Base-by-base conservation (phyloP, 192 early-diverging fungal genomes). In the Diversispora epigaea region DNA sequence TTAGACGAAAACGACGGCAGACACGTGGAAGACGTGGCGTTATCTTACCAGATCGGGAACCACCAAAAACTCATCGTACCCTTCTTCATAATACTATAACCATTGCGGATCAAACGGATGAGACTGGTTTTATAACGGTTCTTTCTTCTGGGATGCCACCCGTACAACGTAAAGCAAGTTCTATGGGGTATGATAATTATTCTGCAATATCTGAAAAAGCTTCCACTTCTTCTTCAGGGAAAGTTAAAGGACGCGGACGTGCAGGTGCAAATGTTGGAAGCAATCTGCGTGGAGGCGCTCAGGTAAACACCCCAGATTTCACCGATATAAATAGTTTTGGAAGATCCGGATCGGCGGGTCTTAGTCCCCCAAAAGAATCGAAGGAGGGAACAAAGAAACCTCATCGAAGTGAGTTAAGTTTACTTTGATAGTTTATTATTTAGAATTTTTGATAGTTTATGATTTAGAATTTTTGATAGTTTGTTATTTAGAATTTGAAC, bases 1-100 rank as follows among this genome's bases (percentile, higher is more conserved):
- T 40, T 80, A 90, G 95, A 45, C 90, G 95, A 44, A 96, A 95
- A 79, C 86, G 94, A 56, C 83, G 95, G 14, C 93, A 95, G 79
- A 92, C 89, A 22, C 84, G 92, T 41, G 90, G 93, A 14, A 82
- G 90, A 68, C 77, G 86, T 49, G 90, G 84, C 49, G 82, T 90
- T 39, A 83, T 85, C 22, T 74, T 91, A 19, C 91, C 91, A 5
- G 91, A 93, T 80, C 79, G 90, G 19, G 91, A 93, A 65, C 81
- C 84, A 1, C 77, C 84, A 39, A 92, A 91, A 76, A 92, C 91
- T 11, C 81, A 88, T 60, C 71, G 86, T 25, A 91, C 86, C 19
- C 72, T 81, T 6, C 57, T 86, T 19, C 82, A 82, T 25, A 82
- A 82, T 62, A 80, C 79, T 40, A 61, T 44, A 7, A 47, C 47